Conservation (phyloP, 139 green algal genomes). For the Chlamydomonas applanata region DNA sequence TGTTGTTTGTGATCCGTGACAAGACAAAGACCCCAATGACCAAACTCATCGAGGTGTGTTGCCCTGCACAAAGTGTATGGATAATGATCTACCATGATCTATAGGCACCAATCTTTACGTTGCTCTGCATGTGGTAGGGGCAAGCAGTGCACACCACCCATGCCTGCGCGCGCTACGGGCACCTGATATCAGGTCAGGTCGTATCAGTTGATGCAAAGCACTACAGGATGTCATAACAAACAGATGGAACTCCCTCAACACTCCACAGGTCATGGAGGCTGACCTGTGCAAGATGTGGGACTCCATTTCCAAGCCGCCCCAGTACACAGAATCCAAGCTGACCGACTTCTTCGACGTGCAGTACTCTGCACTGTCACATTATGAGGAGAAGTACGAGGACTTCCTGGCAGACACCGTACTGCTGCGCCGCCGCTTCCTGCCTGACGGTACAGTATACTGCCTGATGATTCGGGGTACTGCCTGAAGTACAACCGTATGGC, state of each 20-base stretch:
- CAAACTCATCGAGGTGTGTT: conserved; percentile 51
- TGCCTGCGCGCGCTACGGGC: too few relatives aligned
- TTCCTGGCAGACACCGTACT: conserved; percentile 78
- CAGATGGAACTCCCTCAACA: too few relatives aligned
- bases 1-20: conserved; percentile 99
- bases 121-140: too few relatives aligned
- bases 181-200: too few relatives aligned
- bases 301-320: conserved; percentile 81
- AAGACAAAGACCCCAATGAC: conserved; percentile 83
- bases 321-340: conserved; percentile 63
- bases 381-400: conserved; percentile 89
- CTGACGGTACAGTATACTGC: too few relatives aligned
- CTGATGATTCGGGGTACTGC: too few relatives aligned
- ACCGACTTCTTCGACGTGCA: conserved; percentile 93
- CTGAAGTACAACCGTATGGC: too few relatives aligned
- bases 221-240: too few relatives aligned
- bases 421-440: conserved; percentile 71
- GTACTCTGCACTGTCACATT: conserved; percentile 88
- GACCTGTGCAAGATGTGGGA: conserved; percentile 90
- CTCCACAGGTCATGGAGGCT: conserved; percentile 46
- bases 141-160: too few relatives aligned
- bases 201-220: too few relatives aligned
- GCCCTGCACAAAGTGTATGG: not conserved
- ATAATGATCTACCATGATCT: too few relatives aligned
- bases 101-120: too few relatives aligned